Evolutionary conservation across 2,329 filamentous ascomycete species (phyloP), one percentile per base, ranked within the genome.

Genomic region (Pestalotiopsis sp.): DNA sequence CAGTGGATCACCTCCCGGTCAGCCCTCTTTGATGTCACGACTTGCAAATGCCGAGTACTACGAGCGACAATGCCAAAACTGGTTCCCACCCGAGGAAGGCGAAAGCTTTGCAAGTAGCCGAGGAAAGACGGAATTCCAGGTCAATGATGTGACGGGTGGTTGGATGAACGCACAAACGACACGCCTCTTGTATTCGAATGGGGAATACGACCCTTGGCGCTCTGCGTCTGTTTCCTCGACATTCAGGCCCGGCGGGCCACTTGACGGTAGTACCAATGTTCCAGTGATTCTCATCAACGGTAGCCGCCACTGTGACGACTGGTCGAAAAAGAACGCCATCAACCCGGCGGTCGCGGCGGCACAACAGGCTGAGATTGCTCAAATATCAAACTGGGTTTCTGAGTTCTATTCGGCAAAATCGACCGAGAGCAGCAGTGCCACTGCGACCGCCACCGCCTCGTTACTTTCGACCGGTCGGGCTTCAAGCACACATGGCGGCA

Each of bases 181-280:
- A 17, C 83, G 88, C 2, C 78, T 91, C 25, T 81, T 90, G 31
- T 90, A 85, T 81, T 82, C 84, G 5, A 90, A 90, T 72, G 89
- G 85, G 58, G 81, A 88, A 76, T 86, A 81, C 67, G 89, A 91
- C 74, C 89, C 89, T 5, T 91, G 89, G 89, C 81, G 84, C 41
- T 83, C 86, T 4, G 82, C 85, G 0, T 84, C 84, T 4, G 83
- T 90, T 0, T 85, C 83, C 0, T 86, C 86, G 20, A 80, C 83
- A 31, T 84, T 84, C 74, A 81, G 88, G 23, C 86, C 87, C 0
- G 85, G 83, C 5, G 89, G 89, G 0, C 86, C 87, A 1, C 76
- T 90, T 17, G 14, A 77, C 67, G 83, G 83, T 12, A 87, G 83
- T 0, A 31, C 76, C 0, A 74, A 84, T 31, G 81, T 82, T 1